Evolutionary conservation across 805 yeast species (phyloP).

Genomic region (Kodamaea restingae): DNA sequence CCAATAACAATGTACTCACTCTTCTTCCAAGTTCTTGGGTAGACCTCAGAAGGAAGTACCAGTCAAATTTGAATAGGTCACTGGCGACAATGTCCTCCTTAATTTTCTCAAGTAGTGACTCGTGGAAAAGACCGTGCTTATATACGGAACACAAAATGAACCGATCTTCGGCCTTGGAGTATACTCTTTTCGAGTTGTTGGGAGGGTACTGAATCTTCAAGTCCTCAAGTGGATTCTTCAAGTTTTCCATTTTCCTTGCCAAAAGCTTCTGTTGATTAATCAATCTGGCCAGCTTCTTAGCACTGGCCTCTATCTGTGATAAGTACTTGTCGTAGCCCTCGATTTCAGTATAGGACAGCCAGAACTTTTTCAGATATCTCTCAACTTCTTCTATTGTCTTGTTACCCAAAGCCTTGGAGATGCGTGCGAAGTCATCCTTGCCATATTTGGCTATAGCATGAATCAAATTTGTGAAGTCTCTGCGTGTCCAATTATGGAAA

Average conservation of each 20-base stretch:
- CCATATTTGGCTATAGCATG: conserved; percentile 70
- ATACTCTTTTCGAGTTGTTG: conserved; percentile 73
- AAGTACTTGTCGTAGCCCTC: conserved; percentile 71
- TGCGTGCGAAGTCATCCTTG: conserved; percentile 44
- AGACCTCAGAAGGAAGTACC: conserved; percentile 69
- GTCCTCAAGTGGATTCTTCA: conserved; percentile 58
- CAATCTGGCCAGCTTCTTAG: conserved; percentile 57
- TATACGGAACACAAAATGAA: conserved; percentile 58
- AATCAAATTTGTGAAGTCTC: conserved; percentile 70
- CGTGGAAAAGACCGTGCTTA: conserved; percentile 60
- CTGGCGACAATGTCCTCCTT: conserved; percentile 60
- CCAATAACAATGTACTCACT: conserved; percentile 60
- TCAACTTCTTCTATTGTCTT: conserved; percentile 59
- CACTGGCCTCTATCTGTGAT: conserved; percentile 69
- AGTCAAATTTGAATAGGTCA: conserved; percentile 64
- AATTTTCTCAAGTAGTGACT: conserved; percentile 57
- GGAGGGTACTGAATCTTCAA: conserved; percentile 71
- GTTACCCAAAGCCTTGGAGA: conserved; percentile 52
- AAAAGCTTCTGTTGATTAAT: conserved; percentile 53
- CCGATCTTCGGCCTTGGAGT: conserved; percentile 66
- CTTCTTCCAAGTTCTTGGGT: conserved; percentile 70
- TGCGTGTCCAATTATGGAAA: conserved; percentile 65
- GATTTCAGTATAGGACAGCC: conserved; percentile 56
- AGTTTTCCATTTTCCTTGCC: conserved; percentile 48
- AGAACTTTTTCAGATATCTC: conserved; percentile 55